These are phyloP conservation scores for Lentinula lateritia DNA, from an alignment of 768 basidiomycete genomes.

Conservation along the genomic window DNA sequence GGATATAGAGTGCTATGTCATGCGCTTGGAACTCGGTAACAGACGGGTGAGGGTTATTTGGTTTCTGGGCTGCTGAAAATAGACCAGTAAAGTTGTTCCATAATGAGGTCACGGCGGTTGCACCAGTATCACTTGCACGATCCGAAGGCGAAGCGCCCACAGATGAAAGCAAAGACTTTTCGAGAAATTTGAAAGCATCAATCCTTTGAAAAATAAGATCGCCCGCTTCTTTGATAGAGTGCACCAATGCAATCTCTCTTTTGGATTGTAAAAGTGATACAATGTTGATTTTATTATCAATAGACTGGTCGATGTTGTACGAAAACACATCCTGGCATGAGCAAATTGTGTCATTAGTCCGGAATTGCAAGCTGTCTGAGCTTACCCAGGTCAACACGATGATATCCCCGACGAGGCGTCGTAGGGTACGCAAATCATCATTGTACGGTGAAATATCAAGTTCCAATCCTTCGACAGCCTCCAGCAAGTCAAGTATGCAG, in stretches of 20 bases:
- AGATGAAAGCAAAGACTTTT: background rate
- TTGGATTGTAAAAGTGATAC: conserved; percentile 44
- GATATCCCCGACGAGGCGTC: conserved; percentile 39
- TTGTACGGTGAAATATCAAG: conserved; percentile 24
- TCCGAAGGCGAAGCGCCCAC: background rate
- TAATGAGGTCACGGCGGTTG: background rate
- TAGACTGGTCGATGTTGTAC: conserved; percentile 41
- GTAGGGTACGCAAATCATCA: conserved; percentile 26
- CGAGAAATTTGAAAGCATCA: background rate
- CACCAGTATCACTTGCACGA: background rate
- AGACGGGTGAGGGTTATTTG: background rate
- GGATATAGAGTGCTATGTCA: conserved; percentile 27
- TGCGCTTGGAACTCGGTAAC: background rate
- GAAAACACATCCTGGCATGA: conserved; percentile 50
- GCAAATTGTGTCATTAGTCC: conserved; percentile 1
- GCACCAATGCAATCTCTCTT: conserved; percentile 40
- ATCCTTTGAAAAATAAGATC: background rate
- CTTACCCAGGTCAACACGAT: conserved; percentile 50
- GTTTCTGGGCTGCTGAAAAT: background rate
- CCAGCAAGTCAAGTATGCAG: conserved; percentile 47
- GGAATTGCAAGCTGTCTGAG: background rate
- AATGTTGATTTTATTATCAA: conserved; percentile 35
- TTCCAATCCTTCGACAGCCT: conserved; percentile 43
- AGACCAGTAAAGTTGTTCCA: background rate
- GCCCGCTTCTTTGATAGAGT: conserved; percentile 24